Evolutionary conservation across 1,139 yeast species (phyloP).

Genomic region (Saccharomyces uvarum): DNA sequence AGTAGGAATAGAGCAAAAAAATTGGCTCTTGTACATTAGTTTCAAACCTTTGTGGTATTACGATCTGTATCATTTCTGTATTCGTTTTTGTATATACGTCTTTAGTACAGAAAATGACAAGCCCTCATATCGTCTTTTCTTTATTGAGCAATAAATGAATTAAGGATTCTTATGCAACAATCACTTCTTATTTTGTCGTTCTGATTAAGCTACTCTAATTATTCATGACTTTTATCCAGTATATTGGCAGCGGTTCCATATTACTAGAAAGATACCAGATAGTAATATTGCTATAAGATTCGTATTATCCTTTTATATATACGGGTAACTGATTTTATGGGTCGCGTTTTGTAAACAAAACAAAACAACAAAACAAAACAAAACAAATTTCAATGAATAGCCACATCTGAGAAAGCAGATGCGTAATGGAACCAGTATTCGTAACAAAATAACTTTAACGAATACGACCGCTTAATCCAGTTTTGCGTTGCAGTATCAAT

Average conservation of each 20-base stretch:
- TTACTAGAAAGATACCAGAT: background rate
- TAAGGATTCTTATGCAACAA: too few species aligned
- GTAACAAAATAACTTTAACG: background rate
- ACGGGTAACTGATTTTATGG: background rate
- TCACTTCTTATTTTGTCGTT: too few species aligned
- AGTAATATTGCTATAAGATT: background rate
- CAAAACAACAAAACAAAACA: constrained; percentile 1
- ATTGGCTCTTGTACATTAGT: background rate
- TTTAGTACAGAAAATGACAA: background rate
- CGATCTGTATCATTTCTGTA: background rate
- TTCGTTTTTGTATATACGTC: background rate
- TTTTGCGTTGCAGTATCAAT: background rate
- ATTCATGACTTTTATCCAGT: too few species aligned
- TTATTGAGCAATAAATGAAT: background rate
- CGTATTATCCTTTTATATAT: background rate
- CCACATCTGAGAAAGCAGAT: background rate
- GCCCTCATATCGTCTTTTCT: background rate
- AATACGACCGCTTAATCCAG: background rate
- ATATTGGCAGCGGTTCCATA: background rate
- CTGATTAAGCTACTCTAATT: too few species aligned
- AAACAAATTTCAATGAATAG: background rate
- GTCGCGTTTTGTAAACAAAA: constrained; percentile 4
- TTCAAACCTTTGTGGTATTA: background rate
- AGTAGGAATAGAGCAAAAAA: background rate
- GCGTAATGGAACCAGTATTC: background rate